phyloP scores from a whole-genome alignment of 1,284 basidiomycete species.

The Malassezia restricta region DNA sequence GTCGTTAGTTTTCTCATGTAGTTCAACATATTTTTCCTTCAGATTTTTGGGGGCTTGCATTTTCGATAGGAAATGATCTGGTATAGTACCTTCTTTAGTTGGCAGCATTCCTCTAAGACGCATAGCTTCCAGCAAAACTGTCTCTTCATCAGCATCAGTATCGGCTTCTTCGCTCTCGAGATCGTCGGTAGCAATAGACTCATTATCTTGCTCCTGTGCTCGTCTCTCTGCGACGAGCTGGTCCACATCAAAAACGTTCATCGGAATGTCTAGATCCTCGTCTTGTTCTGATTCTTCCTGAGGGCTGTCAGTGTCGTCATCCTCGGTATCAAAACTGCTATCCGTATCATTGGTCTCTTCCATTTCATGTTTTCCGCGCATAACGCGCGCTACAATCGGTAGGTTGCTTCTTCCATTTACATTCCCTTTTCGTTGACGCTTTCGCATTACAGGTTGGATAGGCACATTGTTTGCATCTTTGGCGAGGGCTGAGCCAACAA shows the following conservation, averaged over 20 bases:
- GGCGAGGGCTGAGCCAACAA: constrained; percentile 36
- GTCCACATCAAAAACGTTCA: constrained; percentile 11
- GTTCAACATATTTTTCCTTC: not conserved
- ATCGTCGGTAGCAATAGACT: constrained; percentile 6
- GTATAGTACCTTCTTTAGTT: not conserved
- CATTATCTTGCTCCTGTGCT: not conserved
- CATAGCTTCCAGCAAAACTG: constrained; percentile 36
- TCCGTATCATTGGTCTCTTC: constrained; percentile 17
- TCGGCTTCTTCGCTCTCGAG: constrained; percentile 18
- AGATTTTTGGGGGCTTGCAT: constrained; percentile 3
- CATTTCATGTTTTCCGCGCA: not conserved
- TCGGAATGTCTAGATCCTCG: constrained; percentile 8
- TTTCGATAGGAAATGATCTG: not conserved
- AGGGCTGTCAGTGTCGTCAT: not conserved
- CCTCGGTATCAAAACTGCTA: constrained; percentile 35
- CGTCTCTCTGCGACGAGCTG: constrained; percentile 2
- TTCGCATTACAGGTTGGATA: constrained; percentile 24
- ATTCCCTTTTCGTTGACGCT: constrained; percentile 19
- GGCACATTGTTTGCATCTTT: constrained; percentile 30
- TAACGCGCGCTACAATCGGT: constrained; percentile 16
- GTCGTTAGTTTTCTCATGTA: constrained; percentile 8
- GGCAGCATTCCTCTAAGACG: constrained; percentile 23
- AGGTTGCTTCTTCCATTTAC: constrained; percentile 7
- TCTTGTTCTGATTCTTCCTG: constrained; percentile 12
- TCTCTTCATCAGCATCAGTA: constrained; percentile 35